These are phyloP conservation scores for Talaromyces liani DNA, from an alignment of 495 filamentous ascomycete species.

Conservation along the genomic window DNA sequence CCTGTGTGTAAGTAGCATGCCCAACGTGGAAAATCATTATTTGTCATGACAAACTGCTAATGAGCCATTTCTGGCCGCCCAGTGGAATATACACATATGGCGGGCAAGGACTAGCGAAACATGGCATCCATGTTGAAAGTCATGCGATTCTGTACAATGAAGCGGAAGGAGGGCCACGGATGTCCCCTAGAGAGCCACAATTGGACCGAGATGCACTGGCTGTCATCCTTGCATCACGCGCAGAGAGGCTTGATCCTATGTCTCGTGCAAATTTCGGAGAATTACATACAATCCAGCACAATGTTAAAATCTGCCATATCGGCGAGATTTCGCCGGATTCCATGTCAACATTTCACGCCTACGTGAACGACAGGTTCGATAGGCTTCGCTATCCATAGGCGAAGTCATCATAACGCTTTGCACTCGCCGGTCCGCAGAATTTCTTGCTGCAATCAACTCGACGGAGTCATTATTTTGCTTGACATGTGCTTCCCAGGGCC, in stretches of 20 bases:
- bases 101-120: constrained; percentile 25
- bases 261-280: constrained; percentile 43
- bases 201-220: constrained; percentile 27
- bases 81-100: constrained; percentile 33
- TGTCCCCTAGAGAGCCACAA: constrained; percentile 12
- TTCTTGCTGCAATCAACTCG: not conserved
- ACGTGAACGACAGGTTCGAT: constrained; percentile 9
- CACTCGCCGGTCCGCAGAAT: not conserved
- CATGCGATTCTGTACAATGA: constrained; percentile 33
- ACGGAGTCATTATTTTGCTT: not conserved
- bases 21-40: not conserved
- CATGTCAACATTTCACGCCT: constrained; percentile 19
- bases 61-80: not conserved
- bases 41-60: not conserved
- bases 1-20: constrained; percentile 22
- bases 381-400: not conserved
- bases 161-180: constrained; percentile 6
- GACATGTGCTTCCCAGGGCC: not conserved
- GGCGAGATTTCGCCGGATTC: constrained; percentile 22
- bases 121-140: constrained; percentile 19
- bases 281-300: constrained; percentile 40
- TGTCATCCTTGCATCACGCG: constrained; percentile 16
- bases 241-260: constrained; percentile 25
- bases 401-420: not conserved
- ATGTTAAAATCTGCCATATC: constrained; percentile 33